Evolutionary conservation across 2,329 filamentous ascomycete genomes (phyloP), one percentile per base, ranked within the genome.

Genomic region (Triangularia verruculosa): DNA sequence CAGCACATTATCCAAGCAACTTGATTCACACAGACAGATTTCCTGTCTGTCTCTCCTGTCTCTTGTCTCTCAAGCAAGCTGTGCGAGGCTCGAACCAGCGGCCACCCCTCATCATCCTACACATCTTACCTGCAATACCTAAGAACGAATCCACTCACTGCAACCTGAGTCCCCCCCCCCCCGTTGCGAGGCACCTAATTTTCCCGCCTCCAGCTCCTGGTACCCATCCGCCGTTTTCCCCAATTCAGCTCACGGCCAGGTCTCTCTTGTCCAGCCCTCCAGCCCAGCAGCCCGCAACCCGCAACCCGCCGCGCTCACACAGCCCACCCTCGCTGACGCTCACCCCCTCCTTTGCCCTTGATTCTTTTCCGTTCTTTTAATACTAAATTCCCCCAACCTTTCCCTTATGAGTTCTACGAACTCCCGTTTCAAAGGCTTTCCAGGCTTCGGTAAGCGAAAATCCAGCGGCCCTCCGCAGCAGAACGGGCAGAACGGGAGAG

Each of bases 401-500:
- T 43, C 63, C 78, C 81, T 79, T 82, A 90, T 91, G 88, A 90
- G 86, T 84, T 91, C 87, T 83, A 85, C 90, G 86, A 91, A 91
- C 83, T 86, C 86, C 77, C 87, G 89, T 79, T 86, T 92, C 78
- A 90, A 91, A 83, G 85, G 86, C 83, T 84, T 92, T 81, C 39
- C 39, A 47, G 89, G 90, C 80, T 90, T 91, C 83, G 89, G 89
- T 80, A 91, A 90, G 85, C 88, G 90, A 79, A 90, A 88, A 82
- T 89, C 88, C 73, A 82, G 82, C 73, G 82, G 83, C 76, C 86
- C 82, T 77, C 84, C 85, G 72, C 51, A 59, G 51, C 57, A 55
- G 27, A 24, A 25, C 51, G 52, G 34, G 56, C 51, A 60, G 52
- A 63, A 27, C 25, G 56, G 63, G 52, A 65, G 63, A 32, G 61